Percentiles rank a stretch among this genome's conserved stretches.
phyloP scores from a whole-genome alignment of 2,329 filamentous ascomycete species.

The Cladosporium sp. region DNA sequence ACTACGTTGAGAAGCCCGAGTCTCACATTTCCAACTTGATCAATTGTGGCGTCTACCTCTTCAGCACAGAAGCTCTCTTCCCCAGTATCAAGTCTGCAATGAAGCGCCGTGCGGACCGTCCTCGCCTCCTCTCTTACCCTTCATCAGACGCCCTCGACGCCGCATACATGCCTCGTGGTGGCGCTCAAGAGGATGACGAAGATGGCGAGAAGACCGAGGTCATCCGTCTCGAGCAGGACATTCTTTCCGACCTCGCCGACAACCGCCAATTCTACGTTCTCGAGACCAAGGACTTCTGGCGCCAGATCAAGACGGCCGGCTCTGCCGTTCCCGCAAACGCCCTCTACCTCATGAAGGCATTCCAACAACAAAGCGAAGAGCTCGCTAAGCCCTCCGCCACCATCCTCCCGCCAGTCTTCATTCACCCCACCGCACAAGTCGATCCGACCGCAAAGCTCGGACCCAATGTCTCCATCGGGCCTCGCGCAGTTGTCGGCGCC shows the following conservation, averaged over 20 bases:
- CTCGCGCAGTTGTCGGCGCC: constrained; percentile 77
- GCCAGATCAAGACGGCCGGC: constrained; percentile 98
- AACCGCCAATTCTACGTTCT: constrained; percentile 98
- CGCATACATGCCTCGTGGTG: constrained; percentile 51
- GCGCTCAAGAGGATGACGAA: constrained; percentile 66
- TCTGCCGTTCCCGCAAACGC: constrained; percentile 96
- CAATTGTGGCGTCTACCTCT: constrained; percentile 98
- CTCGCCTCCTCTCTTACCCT: constrained; percentile 88
- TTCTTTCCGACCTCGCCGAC: constrained; percentile 89
- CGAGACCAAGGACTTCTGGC: constrained; percentile 99
- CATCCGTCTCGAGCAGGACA: constrained; percentile 93
- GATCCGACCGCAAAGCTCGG: constrained; percentile 95
- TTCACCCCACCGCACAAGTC: constrained; percentile 84
- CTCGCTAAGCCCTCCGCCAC: constrained; percentile 78
- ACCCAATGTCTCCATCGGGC: constrained; percentile 92
- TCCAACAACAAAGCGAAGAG: constrained; percentile 76
- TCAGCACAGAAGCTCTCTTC: constrained; percentile 93
- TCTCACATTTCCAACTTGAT: constrained; percentile 97
- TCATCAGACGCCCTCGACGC: constrained; percentile 88
- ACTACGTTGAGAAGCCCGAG: constrained; percentile 99
- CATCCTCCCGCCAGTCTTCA: constrained; percentile 89
- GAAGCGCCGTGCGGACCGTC: constrained; percentile 88
- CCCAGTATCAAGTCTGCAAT: constrained; percentile 90
- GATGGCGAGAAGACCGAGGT: constrained; percentile 76
- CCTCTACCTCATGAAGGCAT: constrained; percentile 90